Conservation (phyloP, 805 yeast genomes). For the Tetrapisispora arboricola region DNA sequence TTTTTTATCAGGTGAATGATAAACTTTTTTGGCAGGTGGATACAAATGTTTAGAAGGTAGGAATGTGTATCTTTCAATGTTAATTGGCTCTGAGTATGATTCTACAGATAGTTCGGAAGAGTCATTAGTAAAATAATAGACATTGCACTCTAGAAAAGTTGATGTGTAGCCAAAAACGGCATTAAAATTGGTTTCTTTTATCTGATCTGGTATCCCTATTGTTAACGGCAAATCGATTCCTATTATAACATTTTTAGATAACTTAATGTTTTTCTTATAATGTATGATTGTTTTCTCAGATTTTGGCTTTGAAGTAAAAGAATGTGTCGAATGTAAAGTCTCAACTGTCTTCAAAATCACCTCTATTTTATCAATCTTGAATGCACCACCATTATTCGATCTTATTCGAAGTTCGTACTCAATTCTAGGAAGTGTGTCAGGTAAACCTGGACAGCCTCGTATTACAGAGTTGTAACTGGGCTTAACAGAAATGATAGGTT, state of each 20-base stretch:
- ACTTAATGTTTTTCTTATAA: constrained; percentile 25
- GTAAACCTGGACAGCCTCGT: constrained; percentile 61
- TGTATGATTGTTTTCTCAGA: constrained; percentile 22
- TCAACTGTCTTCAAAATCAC: constrained; percentile 42
- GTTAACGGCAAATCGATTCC: constrained; percentile 53
- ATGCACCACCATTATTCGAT: constrained; percentile 39
- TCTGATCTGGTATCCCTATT: constrained; percentile 44
- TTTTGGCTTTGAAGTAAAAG: constrained; percentile 13
- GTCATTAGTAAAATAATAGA: constrained; percentile 7
- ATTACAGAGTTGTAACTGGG: constrained; percentile 46
- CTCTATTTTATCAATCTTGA: constrained; percentile 39
- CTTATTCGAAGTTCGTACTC: constrained; percentile 48
- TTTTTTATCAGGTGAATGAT: constrained; percentile 39
- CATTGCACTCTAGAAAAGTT: constrained; percentile 34
- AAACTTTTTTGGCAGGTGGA: constrained; percentile 39
- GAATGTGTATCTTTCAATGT: constrained; percentile 46
- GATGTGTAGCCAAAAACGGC: constrained; percentile 38
- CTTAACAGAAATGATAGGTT: constrained; percentile 32
- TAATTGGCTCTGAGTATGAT: constrained; percentile 30
- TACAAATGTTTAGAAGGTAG: constrained; percentile 47
- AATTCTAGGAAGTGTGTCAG: constrained; percentile 48
- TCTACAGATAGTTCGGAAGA: not conserved
- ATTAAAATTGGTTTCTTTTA: constrained; percentile 43
- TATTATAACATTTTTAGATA: constrained; percentile 16
- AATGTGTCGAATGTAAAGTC: constrained; percentile 28